phyloP scores from a whole-genome alignment of 352 stramenopile genomes.

The Phytophthora pseudosyringae region DNA sequence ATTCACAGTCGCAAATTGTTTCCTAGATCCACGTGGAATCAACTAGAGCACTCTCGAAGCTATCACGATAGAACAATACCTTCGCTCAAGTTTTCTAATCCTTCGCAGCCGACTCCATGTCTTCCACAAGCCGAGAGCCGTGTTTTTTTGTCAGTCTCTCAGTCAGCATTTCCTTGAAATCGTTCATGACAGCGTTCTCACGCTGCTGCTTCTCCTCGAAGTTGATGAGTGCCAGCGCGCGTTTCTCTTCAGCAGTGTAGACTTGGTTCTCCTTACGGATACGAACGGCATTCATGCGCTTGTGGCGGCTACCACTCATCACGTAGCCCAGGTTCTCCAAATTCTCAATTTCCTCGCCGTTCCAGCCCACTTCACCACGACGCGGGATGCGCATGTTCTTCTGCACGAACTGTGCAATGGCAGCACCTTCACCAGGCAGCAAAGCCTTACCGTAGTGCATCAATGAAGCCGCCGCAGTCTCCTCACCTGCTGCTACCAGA shows the following conservation, averaged over 20 bases:
- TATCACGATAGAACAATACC: not conserved
- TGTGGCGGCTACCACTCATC: slow-evolving; percentile 98
- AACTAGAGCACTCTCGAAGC: not conserved
- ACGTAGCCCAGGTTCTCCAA: slow-evolving; percentile 96
- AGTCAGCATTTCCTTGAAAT: slow-evolving; percentile 96
- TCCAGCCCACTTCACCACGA: slow-evolving; percentile 98
- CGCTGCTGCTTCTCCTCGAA: slow-evolving; percentile 99
- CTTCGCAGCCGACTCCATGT: slow-evolving; percentile 80
- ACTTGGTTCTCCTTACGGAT: slow-evolving; percentile 99
- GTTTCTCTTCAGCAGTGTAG: slow-evolving; percentile 98
- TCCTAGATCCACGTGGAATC: too few relatives aligned
- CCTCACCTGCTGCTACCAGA: slow-evolving; percentile 44
- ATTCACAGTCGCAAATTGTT: too few relatives aligned
- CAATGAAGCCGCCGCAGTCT: slow-evolving; percentile 53
- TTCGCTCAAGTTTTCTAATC: slow-evolving; percentile 27
- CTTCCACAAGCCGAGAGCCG: slow-evolving; percentile 83
- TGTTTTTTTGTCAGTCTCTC: slow-evolving; percentile 90
- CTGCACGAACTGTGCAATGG: slow-evolving; percentile 98
- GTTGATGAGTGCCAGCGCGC: slow-evolving; percentile 97
- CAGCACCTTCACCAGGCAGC: slow-evolving; percentile 93
- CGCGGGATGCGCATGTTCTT: slow-evolving; percentile 99
- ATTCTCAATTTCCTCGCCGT: slow-evolving; percentile 96
- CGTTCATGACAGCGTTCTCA: slow-evolving; percentile 97
- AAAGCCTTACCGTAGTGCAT: slow-evolving; percentile 94
- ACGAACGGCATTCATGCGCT: slow-evolving; percentile 99